Evolutionary conservation across 345 rosid genomes (phyloP).

Genomic region (Pistacia integerrima): DNA sequence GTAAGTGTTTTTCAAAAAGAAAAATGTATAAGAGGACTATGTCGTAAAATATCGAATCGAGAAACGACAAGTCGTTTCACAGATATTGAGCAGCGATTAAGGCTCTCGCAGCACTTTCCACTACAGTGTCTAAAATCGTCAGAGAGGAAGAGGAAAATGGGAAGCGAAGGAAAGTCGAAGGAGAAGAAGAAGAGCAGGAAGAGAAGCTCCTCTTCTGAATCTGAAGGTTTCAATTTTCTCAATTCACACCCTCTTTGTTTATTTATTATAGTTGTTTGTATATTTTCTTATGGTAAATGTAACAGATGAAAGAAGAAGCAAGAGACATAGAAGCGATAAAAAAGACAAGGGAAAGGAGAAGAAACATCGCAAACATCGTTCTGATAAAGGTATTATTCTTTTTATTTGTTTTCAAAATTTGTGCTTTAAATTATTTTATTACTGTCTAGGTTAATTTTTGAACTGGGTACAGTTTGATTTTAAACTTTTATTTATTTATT

Average conservation of each 20-base stretch:
- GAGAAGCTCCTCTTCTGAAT: slow-evolving; percentile 38
- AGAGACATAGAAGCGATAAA: slow-evolving; percentile 53
- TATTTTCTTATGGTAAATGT: slow-evolving; percentile 2
- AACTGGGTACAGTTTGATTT: neutral
- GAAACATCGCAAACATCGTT: slow-evolving; percentile 58
- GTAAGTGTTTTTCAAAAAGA: too few relatives aligned
- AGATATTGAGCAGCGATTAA: too few relatives aligned
- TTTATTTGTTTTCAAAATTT: neutral
- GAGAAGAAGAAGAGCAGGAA: slow-evolving; percentile 58
- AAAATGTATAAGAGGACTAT: too few relatives aligned
- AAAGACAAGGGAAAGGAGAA: slow-evolving; percentile 41
- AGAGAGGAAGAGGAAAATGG: slow-evolving; percentile 38
- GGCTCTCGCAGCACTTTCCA: too few relatives aligned
- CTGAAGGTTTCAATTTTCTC: slow-evolving; percentile 33
- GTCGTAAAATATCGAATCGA: too few relatives aligned
- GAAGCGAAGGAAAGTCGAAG: slow-evolving; percentile 55
- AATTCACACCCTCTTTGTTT: slow-evolving; percentile 7
- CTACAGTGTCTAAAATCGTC: too few relatives aligned
- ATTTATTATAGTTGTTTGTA: neutral
- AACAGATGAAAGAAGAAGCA: slow-evolving; percentile 58
- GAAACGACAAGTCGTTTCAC: too few relatives aligned
- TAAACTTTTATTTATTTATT: too few relatives aligned
- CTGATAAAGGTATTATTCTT: slow-evolving; percentile 7
- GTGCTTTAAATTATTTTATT: neutral
- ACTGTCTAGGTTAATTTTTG: neutral